Base-by-base conservation (phyloP, 2,329 filamentous ascomycete genomes). In the Herpotrichia juniperi region DNA sequence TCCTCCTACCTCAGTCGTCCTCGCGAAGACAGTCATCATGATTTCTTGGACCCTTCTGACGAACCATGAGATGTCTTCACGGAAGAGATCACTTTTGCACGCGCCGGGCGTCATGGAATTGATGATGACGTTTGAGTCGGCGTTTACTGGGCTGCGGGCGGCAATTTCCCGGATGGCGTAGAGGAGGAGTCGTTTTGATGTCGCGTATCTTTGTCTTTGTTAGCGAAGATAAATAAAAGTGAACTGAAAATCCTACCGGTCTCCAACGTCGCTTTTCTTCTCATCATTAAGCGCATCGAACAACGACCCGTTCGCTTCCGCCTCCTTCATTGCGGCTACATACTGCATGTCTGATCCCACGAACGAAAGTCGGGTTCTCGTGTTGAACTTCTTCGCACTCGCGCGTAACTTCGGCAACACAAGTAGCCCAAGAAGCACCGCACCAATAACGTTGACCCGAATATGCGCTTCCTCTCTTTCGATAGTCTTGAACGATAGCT, bases 291-390 rank as follows among this genome's bases (percentile, higher is more conserved):
- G 45, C 10, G 59, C 57, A 6, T 54, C 60, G 1, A 72, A 59
- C 11, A 73, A 45, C 9, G 50, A 30, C 32, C 63, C 32, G 12
- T 30, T 9, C 19, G 19, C 10, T 45, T 54, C 32, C 50, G 53
- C 48, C 30, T 71, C 65, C 9, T 47, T 53, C 7, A 63, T 56
- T 21, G 60, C 49, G 3, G 68, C 68, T 5, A 58, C 40, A 35
- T 60, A 61, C 16, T 67, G 61, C n/a, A 63, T 22, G 17, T 71
- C 68, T n/a, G 57, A 63, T 3, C 63, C 61, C 0, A 72, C 67
- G 42, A 73, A 59, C 4, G 54, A 54, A 24, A 74, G 42, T n/a
- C 63, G 50, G 6, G 59, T 61, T 2, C 47, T 48, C 7, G 39
- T 46, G 2, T 51, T 51, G 19, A 51, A 60, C 9, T 46, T 51